Percentiles rank a stretch among this genome's conserved stretches.
phyloP scores from a whole-genome alignment of 805 yeast species.

The Metschnikowia chrysomelidarum region DNA sequence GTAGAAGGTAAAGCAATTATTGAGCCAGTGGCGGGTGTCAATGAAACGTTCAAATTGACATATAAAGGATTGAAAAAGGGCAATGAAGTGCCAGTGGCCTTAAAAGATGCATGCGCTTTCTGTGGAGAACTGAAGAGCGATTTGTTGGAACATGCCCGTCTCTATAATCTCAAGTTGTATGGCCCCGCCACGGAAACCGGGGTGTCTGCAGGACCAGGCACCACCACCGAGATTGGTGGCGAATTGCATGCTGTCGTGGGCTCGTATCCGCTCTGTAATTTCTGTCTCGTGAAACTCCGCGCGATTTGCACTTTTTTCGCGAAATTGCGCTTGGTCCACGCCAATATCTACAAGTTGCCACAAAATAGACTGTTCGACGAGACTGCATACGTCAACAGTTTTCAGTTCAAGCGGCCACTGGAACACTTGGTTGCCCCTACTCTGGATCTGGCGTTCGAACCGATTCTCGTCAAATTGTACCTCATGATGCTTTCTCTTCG shows the following conservation, averaged over 20 bases:
- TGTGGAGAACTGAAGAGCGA: conserved; percentile 80
- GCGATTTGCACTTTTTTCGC: conserved; percentile 82
- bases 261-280: conserved; percentile 72
- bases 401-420: conserved; percentile 29
- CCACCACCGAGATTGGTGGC: conserved; percentile 17
- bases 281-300: conserved; percentile 76
- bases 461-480: conserved; percentile 52
- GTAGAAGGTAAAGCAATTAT: conserved; percentile 79
- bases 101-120: conserved; percentile 70
- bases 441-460: conserved; percentile 26
- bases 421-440: conserved; percentile 9
- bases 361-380: conserved; percentile 29
- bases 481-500: conserved; percentile 50
- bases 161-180: conserved; percentile 61
- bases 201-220: conserved; percentile 7
- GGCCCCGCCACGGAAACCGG: conserved; percentile 21
- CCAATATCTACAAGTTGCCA: conserved; percentile 57
- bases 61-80: conserved; percentile 24
- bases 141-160: conserved; percentile 71
- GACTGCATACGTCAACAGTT: conserved; percentile 17
- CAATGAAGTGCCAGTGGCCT: conserved; percentile 58
- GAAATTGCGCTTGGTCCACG: conserved; percentile 60
- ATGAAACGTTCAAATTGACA: conserved; percentile 62
- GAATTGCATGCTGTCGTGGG: conserved; percentile 31
- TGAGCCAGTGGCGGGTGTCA: conserved; percentile 83